Conservation (phyloP, 2,329 filamentous ascomycete genomes). For the Cercospora sp. region DNA sequence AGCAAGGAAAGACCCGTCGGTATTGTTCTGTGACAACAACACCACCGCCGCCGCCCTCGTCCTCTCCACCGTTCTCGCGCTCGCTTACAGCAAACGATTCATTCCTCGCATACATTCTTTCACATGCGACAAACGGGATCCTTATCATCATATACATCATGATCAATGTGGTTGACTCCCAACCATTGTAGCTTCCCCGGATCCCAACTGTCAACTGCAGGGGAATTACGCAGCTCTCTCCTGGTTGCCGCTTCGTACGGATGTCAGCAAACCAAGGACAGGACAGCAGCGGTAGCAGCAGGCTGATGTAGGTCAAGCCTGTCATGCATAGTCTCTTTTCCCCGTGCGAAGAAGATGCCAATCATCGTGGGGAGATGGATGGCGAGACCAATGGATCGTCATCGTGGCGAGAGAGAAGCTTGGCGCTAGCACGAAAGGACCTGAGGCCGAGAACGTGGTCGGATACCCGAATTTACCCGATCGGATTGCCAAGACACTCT, state of each 20-base stretch:
- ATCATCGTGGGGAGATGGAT: constrained; percentile 10
- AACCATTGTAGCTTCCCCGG: constrained; percentile 10
- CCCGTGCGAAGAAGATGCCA: neutral
- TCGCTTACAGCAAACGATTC: neutral
- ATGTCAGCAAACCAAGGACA: neutral
- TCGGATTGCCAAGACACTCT: neutral
- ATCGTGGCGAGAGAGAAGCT: constrained; percentile 1
- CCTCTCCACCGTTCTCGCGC: constrained; percentile 4
- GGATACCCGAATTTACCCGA: neutral
- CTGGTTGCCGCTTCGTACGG: constrained; percentile 1
- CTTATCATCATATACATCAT: neutral
- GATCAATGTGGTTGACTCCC: constrained; percentile 4
- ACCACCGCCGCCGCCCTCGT: neutral
- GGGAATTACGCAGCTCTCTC: neutral
- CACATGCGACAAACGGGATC: neutral
- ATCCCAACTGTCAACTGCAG: constrained; percentile 13
- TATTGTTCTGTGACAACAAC: neutral
- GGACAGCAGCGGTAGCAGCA: neutral
- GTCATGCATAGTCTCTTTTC: neutral
- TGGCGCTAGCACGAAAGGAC: neutral
- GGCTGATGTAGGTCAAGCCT: neutral
- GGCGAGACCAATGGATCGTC: constrained; percentile 10
- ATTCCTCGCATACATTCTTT: neutral
- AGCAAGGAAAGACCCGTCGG: neutral
- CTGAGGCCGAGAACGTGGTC: neutral